Evolutionary conservation across 345 rosid genomes (phyloP), one percentile per base, ranked within the genome.

Genomic region (Lenwebbia sp.): DNA sequence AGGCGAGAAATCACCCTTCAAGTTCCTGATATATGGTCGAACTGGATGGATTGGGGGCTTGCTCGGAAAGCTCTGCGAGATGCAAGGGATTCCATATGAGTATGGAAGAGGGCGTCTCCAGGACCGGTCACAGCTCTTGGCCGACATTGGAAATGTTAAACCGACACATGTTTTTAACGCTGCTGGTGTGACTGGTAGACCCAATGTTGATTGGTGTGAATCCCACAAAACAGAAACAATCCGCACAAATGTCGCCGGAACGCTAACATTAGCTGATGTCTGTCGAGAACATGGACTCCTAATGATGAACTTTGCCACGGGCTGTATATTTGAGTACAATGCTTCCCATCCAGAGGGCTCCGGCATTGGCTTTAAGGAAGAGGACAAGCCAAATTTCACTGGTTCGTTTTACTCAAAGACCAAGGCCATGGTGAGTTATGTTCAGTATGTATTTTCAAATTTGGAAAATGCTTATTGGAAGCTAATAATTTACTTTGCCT

Each of bases 161-260:
- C 99, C 99, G 54, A 94, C 96, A 44, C 97, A 96, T 90, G 97
- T 96, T 86, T 94, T 96, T 85, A 96, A 96, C 82, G 96, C 99
- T 25, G 99, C 99, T 10, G 99, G 99, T 75, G 94, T 96, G 84
- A 96, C 99, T 9, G 99, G 99, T 5, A 93, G 98, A 86, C 99
- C 99, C 50, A 96, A 96, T 88, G 99, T 96, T 51, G 99, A 96
- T 89, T 95, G 99, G 99, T 96, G 99, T 87, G 99, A 96, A 86
- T 94, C 97, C 60, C 99, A 96, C 89, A 95, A 95, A 89, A 88
- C 95, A 0, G 98, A 96, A 88, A 96, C 99, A 22, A 94, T 96
- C 62, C 95, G 98, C n/a, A 86, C 95, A 87, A 96, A 96, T 54
- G 97, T 96, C 82, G 91, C 95, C 85, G 99, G 99, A 85, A 96